Evolutionary conservation across 768 basidiomycete species (phyloP).

Genomic region (Lactifluus subvellereus): DNA sequence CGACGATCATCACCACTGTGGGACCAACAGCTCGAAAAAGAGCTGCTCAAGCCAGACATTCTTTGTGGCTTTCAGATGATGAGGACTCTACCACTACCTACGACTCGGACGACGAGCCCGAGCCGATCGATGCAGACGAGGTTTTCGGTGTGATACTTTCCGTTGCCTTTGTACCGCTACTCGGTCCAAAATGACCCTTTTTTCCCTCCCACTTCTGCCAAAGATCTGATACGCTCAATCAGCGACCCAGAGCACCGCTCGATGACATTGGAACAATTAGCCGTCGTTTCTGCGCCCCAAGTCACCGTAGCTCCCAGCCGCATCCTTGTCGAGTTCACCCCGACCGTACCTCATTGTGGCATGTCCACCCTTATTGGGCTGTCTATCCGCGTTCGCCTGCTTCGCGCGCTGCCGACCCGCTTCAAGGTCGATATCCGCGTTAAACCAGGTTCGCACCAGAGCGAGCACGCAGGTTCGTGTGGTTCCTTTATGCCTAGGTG

Average conservation of each 20-base stretch:
- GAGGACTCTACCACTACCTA: constrained; percentile 23
- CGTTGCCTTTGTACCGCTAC: neutral
- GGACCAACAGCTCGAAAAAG: constrained; percentile 42
- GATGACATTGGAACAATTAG: constrained; percentile 84
- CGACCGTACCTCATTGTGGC: constrained; percentile 95
- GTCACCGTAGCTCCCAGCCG: constrained; percentile 57
- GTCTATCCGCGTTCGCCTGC: constrained; percentile 88
- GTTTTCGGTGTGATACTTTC: constrained; percentile 65
- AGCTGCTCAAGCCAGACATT: constrained; percentile 36
- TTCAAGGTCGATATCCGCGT: constrained; percentile 94
- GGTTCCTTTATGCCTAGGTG: neutral
- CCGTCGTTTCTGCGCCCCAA: constrained; percentile 89
- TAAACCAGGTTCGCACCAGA: constrained; percentile 94
- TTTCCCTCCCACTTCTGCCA: neutral
- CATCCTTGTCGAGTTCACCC: constrained; percentile 88
- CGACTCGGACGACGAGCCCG: constrained; percentile 40
- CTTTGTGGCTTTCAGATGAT: constrained; percentile 52
- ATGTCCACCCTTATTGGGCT: constrained; percentile 97
- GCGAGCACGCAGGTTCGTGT: constrained; percentile 74
- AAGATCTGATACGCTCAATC: constrained; percentile 88
- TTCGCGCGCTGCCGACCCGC: constrained; percentile 83
- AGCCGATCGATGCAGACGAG: constrained; percentile 86
- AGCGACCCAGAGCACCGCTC: constrained; percentile 95
- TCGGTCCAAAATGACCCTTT: neutral
- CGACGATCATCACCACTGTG: constrained; percentile 61